Evolutionary conservation across 495 filamentous ascomycete genomes (phyloP).

Genomic region (Mytilinidion resinicola): DNA sequence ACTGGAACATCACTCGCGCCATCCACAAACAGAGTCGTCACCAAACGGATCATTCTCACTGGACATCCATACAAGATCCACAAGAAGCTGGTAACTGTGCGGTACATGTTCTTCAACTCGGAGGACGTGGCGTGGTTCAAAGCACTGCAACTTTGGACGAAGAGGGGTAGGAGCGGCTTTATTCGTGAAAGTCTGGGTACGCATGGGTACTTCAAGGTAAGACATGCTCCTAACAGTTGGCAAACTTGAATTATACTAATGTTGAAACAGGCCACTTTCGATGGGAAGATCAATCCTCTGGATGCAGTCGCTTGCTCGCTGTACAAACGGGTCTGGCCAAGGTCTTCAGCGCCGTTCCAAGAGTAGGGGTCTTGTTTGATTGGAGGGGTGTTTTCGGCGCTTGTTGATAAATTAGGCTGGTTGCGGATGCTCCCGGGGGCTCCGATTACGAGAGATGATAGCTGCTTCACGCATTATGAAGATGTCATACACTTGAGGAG

Average conservation of each 20-base stretch:
- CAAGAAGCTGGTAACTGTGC: slow-evolving; percentile 88
- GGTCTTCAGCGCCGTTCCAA: slow-evolving; percentile 41
- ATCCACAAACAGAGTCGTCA: slow-evolving; percentile 72
- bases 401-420: too few species aligned
- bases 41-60: slow-evolving; percentile 89
- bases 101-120: slow-evolving; percentile 98
- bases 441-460: too few species aligned
- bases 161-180: slow-evolving; percentile 75
- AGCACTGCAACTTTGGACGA: slow-evolving; percentile 90
- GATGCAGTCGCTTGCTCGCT: slow-evolving; percentile 87
- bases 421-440: too few species aligned
- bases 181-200: slow-evolving; percentile 93
- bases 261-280: slow-evolving; percentile 63
- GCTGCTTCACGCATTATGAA: too few species aligned
- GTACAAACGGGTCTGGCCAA: slow-evolving; percentile 89
- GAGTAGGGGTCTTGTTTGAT: too few species aligned
- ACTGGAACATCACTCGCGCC: slow-evolving; percentile 80
- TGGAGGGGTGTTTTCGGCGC: too few species aligned
- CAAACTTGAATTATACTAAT: too few species aligned
- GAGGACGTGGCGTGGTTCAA: slow-evolving; percentile 97
- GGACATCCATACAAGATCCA: slow-evolving; percentile 98
- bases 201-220: slow-evolving; percentile 90
- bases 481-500: too few species aligned
- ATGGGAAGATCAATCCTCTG: slow-evolving; percentile 88
- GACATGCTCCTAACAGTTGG: too few species aligned